Percentiles rank a stretch among this genome's conserved stretches.
Conservation (phyloP, 257 asterid species). For the Jasminum sambac region DNA sequence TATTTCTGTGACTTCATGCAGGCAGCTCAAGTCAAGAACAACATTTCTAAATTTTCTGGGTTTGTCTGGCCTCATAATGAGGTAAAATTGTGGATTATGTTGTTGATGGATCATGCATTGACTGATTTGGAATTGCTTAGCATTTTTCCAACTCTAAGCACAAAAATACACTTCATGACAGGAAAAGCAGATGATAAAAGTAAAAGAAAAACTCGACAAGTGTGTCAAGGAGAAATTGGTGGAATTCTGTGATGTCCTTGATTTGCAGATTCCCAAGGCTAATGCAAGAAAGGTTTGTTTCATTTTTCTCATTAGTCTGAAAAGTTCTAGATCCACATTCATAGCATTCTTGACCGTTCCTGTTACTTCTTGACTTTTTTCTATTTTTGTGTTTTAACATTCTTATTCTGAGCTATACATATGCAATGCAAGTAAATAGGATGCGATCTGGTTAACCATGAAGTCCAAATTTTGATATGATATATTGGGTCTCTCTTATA, state of each 20-base stretch:
- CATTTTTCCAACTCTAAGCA: conserved; percentile 7
- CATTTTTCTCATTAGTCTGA: neutral
- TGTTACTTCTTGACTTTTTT: conserved; percentile 12
- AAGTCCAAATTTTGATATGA: neutral
- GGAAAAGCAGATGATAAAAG: conserved; percentile 78
- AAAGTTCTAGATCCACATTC: conserved; percentile 12
- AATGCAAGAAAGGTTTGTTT: conserved; percentile 70
- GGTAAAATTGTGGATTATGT: conserved; percentile 39
- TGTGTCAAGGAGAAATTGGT: conserved; percentile 75
- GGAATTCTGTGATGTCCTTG: conserved; percentile 83
- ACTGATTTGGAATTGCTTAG: conserved; percentile 14
- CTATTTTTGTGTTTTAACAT: conserved; percentile 6
- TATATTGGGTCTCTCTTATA: conserved; percentile 11
- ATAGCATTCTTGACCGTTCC: neutral
- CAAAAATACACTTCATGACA: conserved; percentile 34
- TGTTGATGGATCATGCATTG: neutral
- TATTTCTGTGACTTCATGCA: conserved; percentile 34
- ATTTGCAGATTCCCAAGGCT: conserved; percentile 59
- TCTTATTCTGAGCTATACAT: conserved; percentile 20
- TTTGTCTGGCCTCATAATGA: conserved; percentile 87
- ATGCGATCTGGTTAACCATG: neutral
- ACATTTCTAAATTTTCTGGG: conserved; percentile 85
- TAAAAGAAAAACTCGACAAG: conserved; percentile 91
- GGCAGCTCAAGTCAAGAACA: conserved; percentile 79
- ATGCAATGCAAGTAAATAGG: too few relatives aligned